Evolutionary conservation across 805 yeast species (phyloP).

Genomic region (Ogataea methanolica): DNA sequence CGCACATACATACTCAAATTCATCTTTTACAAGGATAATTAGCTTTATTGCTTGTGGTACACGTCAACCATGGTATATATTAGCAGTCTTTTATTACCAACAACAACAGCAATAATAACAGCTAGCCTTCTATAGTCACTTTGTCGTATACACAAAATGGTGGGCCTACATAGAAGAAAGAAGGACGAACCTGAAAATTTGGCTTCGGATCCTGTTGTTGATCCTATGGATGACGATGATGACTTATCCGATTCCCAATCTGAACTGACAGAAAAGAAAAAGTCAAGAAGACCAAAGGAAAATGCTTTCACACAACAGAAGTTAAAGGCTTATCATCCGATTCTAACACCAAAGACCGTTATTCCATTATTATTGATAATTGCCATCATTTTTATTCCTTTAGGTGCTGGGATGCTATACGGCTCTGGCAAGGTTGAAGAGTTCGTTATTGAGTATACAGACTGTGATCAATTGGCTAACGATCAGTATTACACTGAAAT

Average conservation of each 20-base stretch:
- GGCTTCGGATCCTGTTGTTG: slow-evolving; percentile 9
- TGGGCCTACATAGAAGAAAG: slow-evolving; percentile 9
- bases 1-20: too few species aligned
- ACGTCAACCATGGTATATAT: too few species aligned
- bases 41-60: too few species aligned
- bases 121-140: neutral
- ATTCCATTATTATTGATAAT: slow-evolving; percentile 73
- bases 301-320: slow-evolving; percentile 54
- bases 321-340: slow-evolving; percentile 61
- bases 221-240: slow-evolving; percentile 23
- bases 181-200: slow-evolving; percentile 10
- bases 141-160: neutral
- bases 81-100: too few species aligned
- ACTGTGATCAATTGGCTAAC: slow-evolving; percentile 52
- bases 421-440: slow-evolving; percentile 77
- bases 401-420: slow-evolving; percentile 80
- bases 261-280: slow-evolving; percentile 34
- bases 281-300: slow-evolving; percentile 61
- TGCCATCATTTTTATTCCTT: slow-evolving; percentile 82
- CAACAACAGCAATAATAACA: too few species aligned
- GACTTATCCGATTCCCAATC: slow-evolving; percentile 41
- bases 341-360: slow-evolving; percentile 86
- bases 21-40: too few species aligned
- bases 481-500: slow-evolving; percentile 43
- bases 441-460: slow-evolving; percentile 68